phyloP scores from a whole-genome alignment of 257 asterid genomes.

The Haberlea rhodopensis region DNA sequence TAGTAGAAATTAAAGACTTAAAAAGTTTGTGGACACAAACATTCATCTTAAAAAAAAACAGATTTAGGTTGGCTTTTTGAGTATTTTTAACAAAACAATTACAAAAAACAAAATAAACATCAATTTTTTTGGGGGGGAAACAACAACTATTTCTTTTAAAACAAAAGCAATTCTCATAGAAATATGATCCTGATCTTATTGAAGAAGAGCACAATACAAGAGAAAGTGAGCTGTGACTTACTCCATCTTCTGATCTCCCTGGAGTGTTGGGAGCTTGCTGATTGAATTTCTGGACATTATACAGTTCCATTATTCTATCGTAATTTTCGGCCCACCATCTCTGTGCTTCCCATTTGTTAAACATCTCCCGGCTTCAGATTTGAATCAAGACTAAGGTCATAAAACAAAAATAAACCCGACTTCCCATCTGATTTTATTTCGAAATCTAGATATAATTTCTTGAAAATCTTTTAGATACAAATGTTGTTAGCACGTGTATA shows the following conservation, averaged over 20 bases:
- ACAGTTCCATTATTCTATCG: constrained; percentile 83
- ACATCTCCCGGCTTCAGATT: constrained; percentile 73
- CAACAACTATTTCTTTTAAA: too few relatives aligned
- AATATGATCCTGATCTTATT: too few relatives aligned
- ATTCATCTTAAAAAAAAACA: too few relatives aligned
- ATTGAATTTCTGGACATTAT: constrained; percentile 81
- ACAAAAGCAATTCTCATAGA: too few relatives aligned
- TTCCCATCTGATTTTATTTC: neutral
- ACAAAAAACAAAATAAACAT: too few relatives aligned
- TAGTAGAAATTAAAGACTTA: neutral
- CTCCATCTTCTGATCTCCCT: constrained; percentile 83
- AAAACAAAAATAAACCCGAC: neutral
- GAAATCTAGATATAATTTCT: neutral
- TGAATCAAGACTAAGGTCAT: neutral
- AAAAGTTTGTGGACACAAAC: neutral
- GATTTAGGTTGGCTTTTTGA: too few relatives aligned
- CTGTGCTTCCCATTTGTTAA: constrained; percentile 85
- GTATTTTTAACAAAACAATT: too few relatives aligned
- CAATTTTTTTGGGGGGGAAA: too few relatives aligned
- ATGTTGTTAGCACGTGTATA: constrained; percentile 15
- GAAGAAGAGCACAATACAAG: neutral
- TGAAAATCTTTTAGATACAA: neutral
- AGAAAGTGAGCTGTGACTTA: constrained; percentile 27
- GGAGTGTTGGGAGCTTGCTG: constrained; percentile 78
- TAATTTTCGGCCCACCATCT: constrained; percentile 91